Conservation (phyloP, 2,329 filamentous ascomycete species). For the Elsinoe perseae region DNA sequence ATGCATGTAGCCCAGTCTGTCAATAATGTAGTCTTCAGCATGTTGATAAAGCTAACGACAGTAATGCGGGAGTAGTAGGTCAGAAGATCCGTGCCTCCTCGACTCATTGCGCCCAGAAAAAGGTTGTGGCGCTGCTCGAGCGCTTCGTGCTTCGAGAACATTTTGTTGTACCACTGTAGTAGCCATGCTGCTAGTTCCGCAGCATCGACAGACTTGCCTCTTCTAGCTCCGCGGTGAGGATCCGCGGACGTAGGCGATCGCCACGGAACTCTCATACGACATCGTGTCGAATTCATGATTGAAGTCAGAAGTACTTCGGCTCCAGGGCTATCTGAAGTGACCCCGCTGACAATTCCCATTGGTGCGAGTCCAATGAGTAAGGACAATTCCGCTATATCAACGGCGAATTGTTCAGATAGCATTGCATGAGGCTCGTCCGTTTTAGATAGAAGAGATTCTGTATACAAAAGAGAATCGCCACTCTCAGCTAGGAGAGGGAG, state of each 20-base stretch:
- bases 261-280: slow-evolving; percentile 19
- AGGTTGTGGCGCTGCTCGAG: slow-evolving; percentile 16
- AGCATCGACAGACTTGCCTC: slow-evolving; percentile 22
- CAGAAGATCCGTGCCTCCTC: slow-evolving; percentile 4
- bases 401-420: slow-evolving; percentile 40
- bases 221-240: not conserved
- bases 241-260: slow-evolving; percentile 14
- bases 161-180: slow-evolving; percentile 38
- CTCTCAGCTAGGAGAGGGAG: slow-evolving; percentile 41
- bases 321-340: not conserved
- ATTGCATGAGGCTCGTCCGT: slow-evolving; percentile 20
- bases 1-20: slow-evolving; percentile 22
- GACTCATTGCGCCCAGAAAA: not conserved
- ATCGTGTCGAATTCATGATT: not conserved
- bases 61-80: slow-evolving; percentile 24
- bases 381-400: slow-evolving; percentile 40
- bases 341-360: slow-evolving; percentile 35
- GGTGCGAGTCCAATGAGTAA: slow-evolving; percentile 46
- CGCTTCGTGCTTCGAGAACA: slow-evolving; percentile 39
- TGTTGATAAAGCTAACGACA: slow-evolving; percentile 24
- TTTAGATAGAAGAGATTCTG: slow-evolving; percentile 37
- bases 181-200: slow-evolving; percentile 35
- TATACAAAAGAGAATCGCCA: slow-evolving; percentile 44
- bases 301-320: not conserved
- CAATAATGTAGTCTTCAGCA: slow-evolving; percentile 22